phyloP scores from a whole-genome alignment of 2,329 filamentous ascomycete genomes.

The Xylariaceae sp. region DNA sequence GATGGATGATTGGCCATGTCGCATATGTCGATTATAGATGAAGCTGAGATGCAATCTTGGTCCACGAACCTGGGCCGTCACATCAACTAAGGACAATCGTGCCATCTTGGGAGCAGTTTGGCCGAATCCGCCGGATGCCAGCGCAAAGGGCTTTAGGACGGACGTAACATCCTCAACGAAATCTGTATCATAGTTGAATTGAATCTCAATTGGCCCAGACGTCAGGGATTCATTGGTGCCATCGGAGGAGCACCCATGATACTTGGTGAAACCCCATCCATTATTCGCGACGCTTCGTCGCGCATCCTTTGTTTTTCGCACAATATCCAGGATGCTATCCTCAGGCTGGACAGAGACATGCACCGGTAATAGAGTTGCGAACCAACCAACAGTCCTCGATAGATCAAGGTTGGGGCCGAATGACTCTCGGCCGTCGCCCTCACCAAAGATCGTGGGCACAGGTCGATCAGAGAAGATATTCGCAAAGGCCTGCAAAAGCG shows the following conservation, averaged over 20 bases:
- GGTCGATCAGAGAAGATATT: conserved; percentile 34
- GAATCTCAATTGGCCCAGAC: conserved; percentile 3
- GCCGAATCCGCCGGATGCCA: background rate
- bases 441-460: conserved; percentile 37
- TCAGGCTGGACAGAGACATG: conserved; percentile 8
- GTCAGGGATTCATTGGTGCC: background rate
- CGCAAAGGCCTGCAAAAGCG: conserved; percentile 5
- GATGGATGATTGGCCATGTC: background rate
- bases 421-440: conserved; percentile 41
- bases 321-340: conserved; percentile 5
- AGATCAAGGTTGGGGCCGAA: conserved; percentile 34
- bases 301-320: conserved; percentile 9
- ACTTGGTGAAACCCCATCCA: conserved; percentile 7
- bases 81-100: conserved; percentile 11
- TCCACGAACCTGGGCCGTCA: conserved; percentile 4
- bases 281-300: background rate
- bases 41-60: conserved; percentile 2
- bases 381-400: conserved; percentile 43
- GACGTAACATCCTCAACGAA: background rate
- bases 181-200: conserved; percentile 11
- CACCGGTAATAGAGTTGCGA: conserved; percentile 41
- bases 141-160: background rate
- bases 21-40: conserved; percentile 10
- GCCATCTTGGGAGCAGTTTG: background rate
- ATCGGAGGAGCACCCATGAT: background rate